Evolutionary conservation across 192 early-diverging fungal species (phyloP), one percentile per base, ranked within the genome.

Genomic region (Umbelopsis ramanniana): DNA sequence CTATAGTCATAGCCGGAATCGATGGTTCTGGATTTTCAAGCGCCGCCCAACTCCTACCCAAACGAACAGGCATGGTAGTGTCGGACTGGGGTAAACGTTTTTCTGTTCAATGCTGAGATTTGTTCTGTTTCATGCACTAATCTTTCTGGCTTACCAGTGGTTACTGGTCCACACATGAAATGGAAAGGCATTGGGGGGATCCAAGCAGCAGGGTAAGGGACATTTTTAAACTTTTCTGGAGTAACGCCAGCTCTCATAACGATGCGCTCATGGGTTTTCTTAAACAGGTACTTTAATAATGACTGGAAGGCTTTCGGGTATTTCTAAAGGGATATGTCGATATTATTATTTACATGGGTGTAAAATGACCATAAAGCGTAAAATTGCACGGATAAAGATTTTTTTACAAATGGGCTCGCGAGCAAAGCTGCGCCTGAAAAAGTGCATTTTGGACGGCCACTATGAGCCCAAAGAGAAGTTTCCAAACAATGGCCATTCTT

Each of bases 101-200:
- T 21, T 17, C 38, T 29, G 29, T 29, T 29, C n/a, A 22, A 24
- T 14, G 37, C n/a, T 23, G 17, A 53, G n/a, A 57, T 21, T 10
- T 29, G 15, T 52, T 35, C 43, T 19, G n/a, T 46, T 15, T 43
- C 29, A 24, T 35, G 21, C 45, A 63, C 40, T 40, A 14, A 40
- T 9, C 29, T 22, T 19, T 11, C 6, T 38, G 7, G 50, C 29
- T 63, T 53, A 9, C 37, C 54, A 83, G 84, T 80, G 52, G 55
- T 87, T 2, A 81, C 79, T 23, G 83, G 81, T 8, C 76, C 84
- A 6, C 74, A 81, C 69, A 79, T 81, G 71, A 66, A 72, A 47
- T 83, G 79, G 72, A 78, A 81, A 52, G 85, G 85, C 12, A 60
- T 81, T 40, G 85, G 85, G n/a, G 85, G 85, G 6, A 74, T 87